A percentile compares a stretch with the other conserved stretches of the same genome.
Conservation (phyloP, 495 filamentous ascomycete genomes). For the Xylaria sp. region DNA sequence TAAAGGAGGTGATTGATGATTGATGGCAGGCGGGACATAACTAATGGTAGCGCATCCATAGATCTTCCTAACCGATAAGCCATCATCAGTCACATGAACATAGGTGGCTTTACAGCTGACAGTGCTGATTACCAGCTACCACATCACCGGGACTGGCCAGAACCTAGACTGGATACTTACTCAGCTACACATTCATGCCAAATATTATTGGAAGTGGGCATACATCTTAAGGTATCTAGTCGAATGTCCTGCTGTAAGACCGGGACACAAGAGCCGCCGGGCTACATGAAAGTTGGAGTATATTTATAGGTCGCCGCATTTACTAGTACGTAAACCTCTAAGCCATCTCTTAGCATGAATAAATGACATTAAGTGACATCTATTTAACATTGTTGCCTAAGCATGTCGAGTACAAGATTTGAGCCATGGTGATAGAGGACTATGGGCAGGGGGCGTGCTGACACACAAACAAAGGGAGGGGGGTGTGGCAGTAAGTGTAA, state of each 20-base stretch:
- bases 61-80: not conserved
- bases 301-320: not conserved
- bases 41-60: too few species aligned
- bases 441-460: not conserved
- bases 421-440: not conserved
- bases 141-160: not conserved
- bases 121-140: not conserved
- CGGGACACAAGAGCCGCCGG: not conserved
- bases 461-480: not conserved
- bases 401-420: not conserved
- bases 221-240: not conserved
- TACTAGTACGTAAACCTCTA: not conserved
- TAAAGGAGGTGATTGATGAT: not conserved
- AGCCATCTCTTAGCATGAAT: not conserved
- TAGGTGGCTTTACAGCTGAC: slow-evolving; percentile 20
- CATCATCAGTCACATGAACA: not conserved
- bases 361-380: not conserved
- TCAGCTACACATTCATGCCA: not conserved
- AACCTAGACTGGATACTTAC: not conserved
- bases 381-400: not conserved
- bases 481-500: not conserved
- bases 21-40: not conserved
- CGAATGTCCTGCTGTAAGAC: not conserved
- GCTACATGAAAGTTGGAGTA: not conserved
- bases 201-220: not conserved